A percentile compares a stretch with the other conserved stretches of the same genome.
Conservation (phyloP, 176 grass and related monocot genomes). For the Microstegium vimineum region DNA sequence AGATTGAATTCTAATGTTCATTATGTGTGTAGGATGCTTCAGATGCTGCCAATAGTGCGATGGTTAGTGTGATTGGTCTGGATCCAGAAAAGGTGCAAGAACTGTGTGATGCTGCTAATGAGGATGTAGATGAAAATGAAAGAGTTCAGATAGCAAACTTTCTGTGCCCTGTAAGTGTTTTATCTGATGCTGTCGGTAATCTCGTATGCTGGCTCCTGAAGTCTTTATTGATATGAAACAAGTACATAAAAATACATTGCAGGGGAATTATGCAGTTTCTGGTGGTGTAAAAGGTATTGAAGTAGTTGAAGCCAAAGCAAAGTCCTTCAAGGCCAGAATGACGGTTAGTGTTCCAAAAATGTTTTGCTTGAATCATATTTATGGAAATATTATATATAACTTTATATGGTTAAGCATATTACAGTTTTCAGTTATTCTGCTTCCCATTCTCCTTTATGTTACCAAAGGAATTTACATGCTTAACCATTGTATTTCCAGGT, state of each 20-base stretch:
- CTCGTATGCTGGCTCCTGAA: background rate
- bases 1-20: constrained; percentile 4
- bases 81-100: constrained; percentile 96
- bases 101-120: constrained; percentile 83
- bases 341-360: constrained; percentile 53
- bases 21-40: constrained; percentile 74
- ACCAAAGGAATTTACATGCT: background rate
- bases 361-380: background rate
- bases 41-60: constrained; percentile 77
- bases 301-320: constrained; percentile 93
- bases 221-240: constrained; percentile 7
- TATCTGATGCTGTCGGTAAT: background rate
- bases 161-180: constrained; percentile 73
- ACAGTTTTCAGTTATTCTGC: background rate
- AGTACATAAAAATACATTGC: constrained; percentile 1
- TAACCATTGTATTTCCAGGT: constrained; percentile 46
- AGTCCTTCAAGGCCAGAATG: constrained; percentile 98
- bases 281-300: constrained; percentile 96
- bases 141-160: constrained; percentile 95
- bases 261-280: constrained; percentile 98
- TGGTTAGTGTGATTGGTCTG: constrained; percentile 97
- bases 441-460: background rate
- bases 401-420: background rate
- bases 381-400: constrained; percentile 9
- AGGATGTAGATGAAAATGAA: constrained; percentile 77